Percentiles rank a stretch among this genome's conserved stretches.
These are phyloP conservation scores for Sarcodon sp. DNA, from an alignment of 768 basidiomycete genomes.

Conservation along the genomic window DNA sequence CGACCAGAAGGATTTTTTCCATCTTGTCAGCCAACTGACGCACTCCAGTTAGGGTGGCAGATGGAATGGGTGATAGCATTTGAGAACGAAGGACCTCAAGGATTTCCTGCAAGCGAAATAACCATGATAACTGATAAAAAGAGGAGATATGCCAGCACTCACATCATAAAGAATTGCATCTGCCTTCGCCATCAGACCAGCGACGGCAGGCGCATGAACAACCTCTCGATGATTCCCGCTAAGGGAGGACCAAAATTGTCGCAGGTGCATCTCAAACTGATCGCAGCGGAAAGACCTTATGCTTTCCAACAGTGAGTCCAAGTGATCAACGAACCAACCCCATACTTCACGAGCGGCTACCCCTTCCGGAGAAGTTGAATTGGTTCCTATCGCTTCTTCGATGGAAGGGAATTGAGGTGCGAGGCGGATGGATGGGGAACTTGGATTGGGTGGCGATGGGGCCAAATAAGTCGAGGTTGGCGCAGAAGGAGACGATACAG, in stretches of 20 bases:
- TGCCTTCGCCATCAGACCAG: slow-evolving; percentile 79
- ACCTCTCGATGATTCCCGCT: slow-evolving; percentile 72
- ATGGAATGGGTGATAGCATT: slow-evolving; percentile 67
- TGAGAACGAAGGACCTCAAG: slow-evolving; percentile 76
- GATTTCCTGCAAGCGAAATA: slow-evolving; percentile 48
- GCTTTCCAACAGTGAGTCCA: slow-evolving; percentile 70
- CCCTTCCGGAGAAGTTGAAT: slow-evolving; percentile 62
- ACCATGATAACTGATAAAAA: slow-evolving; percentile 7
- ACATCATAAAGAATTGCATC: slow-evolving; percentile 89
- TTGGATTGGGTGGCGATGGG: slow-evolving; percentile 15
- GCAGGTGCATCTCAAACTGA: slow-evolving; percentile 79
- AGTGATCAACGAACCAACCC: slow-evolving; percentile 87
- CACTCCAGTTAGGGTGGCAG: slow-evolving; percentile 54
- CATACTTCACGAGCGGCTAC: slow-evolving; percentile 80
- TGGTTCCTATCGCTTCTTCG: slow-evolving; percentile 70
- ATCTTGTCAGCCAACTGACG: slow-evolving; percentile 82
- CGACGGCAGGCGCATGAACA: slow-evolving; percentile 80
- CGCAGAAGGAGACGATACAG: slow-evolving; percentile 37
- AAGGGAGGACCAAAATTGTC: slow-evolving; percentile 75
- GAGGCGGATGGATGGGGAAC: slow-evolving; percentile 56
- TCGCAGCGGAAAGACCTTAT: slow-evolving; percentile 73
- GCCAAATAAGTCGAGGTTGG: background rate
- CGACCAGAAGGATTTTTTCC: slow-evolving; percentile 78
- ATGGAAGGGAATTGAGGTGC: slow-evolving; percentile 76
- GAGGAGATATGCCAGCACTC: slow-evolving; percentile 20